Conservation (phyloP, 148 eudicot genomes). For the Arctostaphylos glauca region DNA sequence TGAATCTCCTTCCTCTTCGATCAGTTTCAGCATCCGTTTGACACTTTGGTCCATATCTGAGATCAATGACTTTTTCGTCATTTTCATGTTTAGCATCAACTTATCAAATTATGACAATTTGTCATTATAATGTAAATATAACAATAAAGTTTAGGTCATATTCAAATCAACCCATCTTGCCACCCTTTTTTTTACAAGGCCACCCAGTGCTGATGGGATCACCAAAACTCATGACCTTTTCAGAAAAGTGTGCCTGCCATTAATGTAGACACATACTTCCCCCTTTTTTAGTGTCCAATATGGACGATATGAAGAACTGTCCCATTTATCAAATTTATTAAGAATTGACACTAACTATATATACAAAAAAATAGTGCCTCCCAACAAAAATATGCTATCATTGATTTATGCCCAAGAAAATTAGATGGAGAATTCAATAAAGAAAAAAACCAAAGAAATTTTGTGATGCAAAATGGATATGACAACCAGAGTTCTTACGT, state of each 20-base stretch:
- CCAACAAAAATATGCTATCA: not conserved
- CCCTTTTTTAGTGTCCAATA: not conserved
- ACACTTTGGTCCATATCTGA: slow-evolving; percentile 76
- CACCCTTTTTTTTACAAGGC: too few relatives aligned
- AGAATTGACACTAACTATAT: not conserved
- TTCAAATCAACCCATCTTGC: not conserved
- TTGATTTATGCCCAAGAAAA: slow-evolving; percentile 1
- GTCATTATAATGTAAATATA: not conserved
- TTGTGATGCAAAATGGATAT: not conserved
- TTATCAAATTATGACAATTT: not conserved
- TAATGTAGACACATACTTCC: not conserved
- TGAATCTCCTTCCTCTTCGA: slow-evolving; percentile 90
- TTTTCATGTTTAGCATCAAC: slow-evolving; percentile 10
- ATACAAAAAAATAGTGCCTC: not conserved
- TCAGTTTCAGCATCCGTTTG: slow-evolving; percentile 66
- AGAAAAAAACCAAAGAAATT: not conserved
- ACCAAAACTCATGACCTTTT: not conserved
- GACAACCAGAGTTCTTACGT: not conserved
- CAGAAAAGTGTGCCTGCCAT: not conserved
- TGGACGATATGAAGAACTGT: not conserved
- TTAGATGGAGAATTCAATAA: not conserved
- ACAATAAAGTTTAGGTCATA: not conserved
- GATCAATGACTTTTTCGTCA: slow-evolving; percentile 14
- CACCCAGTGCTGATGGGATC: not conserved
- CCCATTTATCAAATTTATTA: not conserved